A percentile compares a stretch with the other conserved stretches of the same genome.
Conservation (phyloP, 345 rosid genomes). For the Lepidium aucheri region DNA sequence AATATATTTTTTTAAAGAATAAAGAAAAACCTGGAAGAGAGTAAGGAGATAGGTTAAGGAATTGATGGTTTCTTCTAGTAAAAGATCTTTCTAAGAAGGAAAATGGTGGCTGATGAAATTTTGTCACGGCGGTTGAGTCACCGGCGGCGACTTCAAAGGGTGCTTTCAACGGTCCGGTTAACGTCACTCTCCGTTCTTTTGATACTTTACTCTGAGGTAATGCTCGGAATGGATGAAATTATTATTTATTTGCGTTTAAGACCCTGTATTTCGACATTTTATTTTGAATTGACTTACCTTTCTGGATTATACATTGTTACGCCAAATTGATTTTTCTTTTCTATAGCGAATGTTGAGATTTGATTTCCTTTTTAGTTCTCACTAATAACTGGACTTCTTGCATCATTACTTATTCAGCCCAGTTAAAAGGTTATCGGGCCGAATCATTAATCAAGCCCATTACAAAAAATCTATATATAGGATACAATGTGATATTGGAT, state of each 20-base stretch:
- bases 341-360: not conserved
- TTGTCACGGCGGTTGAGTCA: not conserved
- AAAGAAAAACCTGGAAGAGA: constrained; percentile 21
- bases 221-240: constrained; percentile 1
- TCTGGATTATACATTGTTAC: not conserved
- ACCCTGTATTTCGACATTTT: not conserved
- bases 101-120: not conserved
- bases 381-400: not conserved
- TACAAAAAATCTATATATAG: not conserved
- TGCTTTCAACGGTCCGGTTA: constrained; percentile 31
- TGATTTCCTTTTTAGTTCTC: not conserved
- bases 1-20: not conserved
- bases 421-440: not conserved
- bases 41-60: constrained; percentile 1
- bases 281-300: not conserved
- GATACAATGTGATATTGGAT: too few species aligned
- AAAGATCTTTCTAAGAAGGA: constrained; percentile 1
- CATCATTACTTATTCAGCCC: not conserved
- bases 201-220: constrained; percentile 13
- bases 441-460: not conserved
- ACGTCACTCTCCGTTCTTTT: constrained; percentile 26
- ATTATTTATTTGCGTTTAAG: constrained; percentile 4
- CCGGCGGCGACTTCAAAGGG: constrained; percentile 24
- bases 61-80: not conserved
- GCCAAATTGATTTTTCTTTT: not conserved